Percentiles rank a stretch among this genome's conserved stretches.
Evolutionary conservation across 108 stramenopile genomes (phyloP).

Genomic region (Cyclostephanos tholiformis): DNA sequence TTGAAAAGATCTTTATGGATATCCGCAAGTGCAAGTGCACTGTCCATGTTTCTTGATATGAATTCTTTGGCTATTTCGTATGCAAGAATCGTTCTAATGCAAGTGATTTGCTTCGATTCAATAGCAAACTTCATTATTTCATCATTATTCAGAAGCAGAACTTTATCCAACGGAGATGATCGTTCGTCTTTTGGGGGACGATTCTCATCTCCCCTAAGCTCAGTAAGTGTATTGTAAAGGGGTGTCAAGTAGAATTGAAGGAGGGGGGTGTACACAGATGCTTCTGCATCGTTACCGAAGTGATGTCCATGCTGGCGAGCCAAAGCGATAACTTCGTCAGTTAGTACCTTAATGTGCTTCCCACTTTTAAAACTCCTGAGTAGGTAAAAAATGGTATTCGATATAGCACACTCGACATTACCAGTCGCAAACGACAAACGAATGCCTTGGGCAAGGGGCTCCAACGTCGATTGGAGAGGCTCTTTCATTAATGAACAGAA

Average conservation of each 20-base stretch:
- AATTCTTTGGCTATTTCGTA: constrained; percentile 4
- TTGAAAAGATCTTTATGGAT: neutral
- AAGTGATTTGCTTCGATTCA: neutral
- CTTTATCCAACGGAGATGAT: constrained; percentile 6
- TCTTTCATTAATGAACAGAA: constrained; percentile 1
- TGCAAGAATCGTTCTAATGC: neutral
- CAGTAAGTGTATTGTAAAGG: constrained; percentile 8
- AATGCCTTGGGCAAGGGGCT: constrained; percentile 7
- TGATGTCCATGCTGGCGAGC: constrained; percentile 3
- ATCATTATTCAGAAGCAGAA: neutral
- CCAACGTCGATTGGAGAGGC: constrained; percentile 18
- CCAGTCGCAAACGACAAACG: constrained; percentile 17
- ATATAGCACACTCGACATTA: constrained; percentile 7
- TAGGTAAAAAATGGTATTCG: neutral
- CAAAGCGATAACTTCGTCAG: constrained; percentile 9
- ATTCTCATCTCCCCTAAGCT: neutral
- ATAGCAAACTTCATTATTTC: constrained; percentile 1
- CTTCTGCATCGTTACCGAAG: constrained; percentile 5
- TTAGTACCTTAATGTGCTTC: constrained; percentile 12
- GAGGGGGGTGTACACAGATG: neutral
- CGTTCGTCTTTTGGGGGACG: neutral
- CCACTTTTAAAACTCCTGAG: constrained; percentile 10
- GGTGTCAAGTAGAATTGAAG: constrained; percentile 10
- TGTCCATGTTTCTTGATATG: constrained; percentile 8
- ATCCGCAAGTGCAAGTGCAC: constrained; percentile 2